Conservation (phyloP, 2,329 filamentous ascomycete species). For the Aschersonia sp. region DNA sequence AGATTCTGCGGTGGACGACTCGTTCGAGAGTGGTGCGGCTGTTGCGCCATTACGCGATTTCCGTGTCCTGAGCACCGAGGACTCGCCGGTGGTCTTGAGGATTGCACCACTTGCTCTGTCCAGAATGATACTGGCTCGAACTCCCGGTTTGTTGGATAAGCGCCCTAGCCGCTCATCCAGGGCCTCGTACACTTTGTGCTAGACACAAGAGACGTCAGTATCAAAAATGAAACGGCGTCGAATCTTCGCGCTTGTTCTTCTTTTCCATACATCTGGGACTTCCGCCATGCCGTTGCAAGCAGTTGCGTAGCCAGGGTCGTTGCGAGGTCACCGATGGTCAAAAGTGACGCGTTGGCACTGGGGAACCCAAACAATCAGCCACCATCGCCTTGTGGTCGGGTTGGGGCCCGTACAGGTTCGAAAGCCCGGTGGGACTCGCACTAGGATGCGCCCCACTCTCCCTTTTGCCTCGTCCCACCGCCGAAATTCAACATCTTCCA, state of each 20-base stretch:
- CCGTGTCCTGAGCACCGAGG: conserved; percentile 36
- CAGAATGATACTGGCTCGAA: conserved; percentile 64
- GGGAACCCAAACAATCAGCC: not conserved
- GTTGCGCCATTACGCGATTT: conserved; percentile 20
- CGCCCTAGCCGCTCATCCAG: conserved; percentile 53
- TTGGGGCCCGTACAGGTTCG: too few relatives aligned
- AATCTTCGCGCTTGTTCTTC: too few relatives aligned
- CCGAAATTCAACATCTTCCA: conserved; percentile 22
- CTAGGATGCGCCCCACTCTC: not conserved
- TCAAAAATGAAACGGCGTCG: too few relatives aligned
- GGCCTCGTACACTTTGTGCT: conserved; percentile 39
- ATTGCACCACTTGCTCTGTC: conserved; percentile 60
- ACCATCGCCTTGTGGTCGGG: too few relatives aligned
- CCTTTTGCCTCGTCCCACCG: conserved; percentile 29
- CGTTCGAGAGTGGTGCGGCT: conserved; percentile 30
- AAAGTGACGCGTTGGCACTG: not conserved
- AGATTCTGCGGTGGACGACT: conserved; percentile 25
- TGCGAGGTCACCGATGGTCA: not conserved
- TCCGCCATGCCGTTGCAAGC: not conserved
- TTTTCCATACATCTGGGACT: not conserved
- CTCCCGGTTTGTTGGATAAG: conserved; percentile 63
- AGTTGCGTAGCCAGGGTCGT: not conserved
- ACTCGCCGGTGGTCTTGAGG: conserved; percentile 58
- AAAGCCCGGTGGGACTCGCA: not conserved
- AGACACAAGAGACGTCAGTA: not conserved